Evolutionary conservation across 169 alveolate genomes (phyloP).

Genomic region (Cyclospora cayetanensis): DNA sequence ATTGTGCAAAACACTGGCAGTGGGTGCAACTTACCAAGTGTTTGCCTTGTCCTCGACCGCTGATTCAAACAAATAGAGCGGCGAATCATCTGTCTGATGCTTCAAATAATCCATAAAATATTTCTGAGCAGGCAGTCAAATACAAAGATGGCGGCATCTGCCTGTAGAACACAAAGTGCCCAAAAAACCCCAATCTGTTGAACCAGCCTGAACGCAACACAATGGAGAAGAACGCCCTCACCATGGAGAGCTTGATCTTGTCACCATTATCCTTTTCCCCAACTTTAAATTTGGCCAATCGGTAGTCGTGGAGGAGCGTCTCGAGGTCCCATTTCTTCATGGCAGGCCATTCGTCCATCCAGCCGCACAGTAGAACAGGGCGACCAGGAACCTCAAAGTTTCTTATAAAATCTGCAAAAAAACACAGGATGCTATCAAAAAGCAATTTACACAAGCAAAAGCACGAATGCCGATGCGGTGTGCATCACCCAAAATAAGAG

Average conservation of each 20-base stretch:
- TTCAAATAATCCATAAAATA: constrained; percentile 72
- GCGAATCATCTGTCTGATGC: constrained; percentile 74
- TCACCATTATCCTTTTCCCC: constrained; percentile 67
- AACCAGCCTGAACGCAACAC: not conserved
- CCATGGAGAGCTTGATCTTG: constrained; percentile 51
- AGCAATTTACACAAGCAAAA: no score
- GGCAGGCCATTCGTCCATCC: constrained; percentile 76
- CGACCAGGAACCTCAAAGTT: constrained; percentile 38
- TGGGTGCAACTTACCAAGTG: constrained; percentile 54
- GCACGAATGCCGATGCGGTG: not conserved
- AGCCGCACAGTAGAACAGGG: constrained; percentile 71
- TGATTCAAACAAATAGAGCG: constrained; percentile 71
- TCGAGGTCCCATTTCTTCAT: constrained; percentile 37
- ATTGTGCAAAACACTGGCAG: not conserved
- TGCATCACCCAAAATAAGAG: no score
- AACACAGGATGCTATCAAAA: not conserved
- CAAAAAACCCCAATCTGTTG: not conserved
- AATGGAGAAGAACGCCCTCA: not conserved
- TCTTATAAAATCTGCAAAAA: not conserved
- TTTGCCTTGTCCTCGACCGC: constrained; percentile 64
- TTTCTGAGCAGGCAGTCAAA: constrained; percentile 36
- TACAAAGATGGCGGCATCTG: not conserved
- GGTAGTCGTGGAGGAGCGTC: not conserved
- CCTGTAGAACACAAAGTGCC: not conserved
- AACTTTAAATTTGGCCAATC: constrained; percentile 55